These are phyloP conservation scores for Epichloe brachyelytri DNA, from an alignment of 2,329 filamentous ascomycete genomes.

Conservation along the genomic window DNA sequence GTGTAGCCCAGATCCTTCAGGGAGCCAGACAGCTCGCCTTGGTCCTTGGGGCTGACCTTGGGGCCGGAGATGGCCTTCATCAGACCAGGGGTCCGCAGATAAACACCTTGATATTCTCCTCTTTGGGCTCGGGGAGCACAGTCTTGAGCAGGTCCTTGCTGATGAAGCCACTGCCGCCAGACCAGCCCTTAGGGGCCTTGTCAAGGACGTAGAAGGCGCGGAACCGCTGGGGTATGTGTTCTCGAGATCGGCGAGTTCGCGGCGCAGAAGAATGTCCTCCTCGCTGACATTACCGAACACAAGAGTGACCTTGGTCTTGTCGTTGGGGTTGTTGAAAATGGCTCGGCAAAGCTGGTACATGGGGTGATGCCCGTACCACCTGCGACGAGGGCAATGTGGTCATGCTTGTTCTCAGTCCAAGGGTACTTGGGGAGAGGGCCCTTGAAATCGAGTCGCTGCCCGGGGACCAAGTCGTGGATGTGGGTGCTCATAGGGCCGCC, in stretches of 20 bases:
- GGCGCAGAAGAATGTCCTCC: slow-evolving; percentile 83
- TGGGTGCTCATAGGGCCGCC: slow-evolving; percentile 85
- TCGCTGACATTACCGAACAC: slow-evolving; percentile 84
- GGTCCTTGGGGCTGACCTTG: slow-evolving; percentile 87
- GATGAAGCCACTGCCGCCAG: slow-evolving; percentile 65
- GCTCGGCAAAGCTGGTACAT: slow-evolving; percentile 90
- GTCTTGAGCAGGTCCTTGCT: slow-evolving; percentile 90
- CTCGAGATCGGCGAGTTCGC: slow-evolving; percentile 74
- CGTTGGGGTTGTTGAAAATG: slow-evolving; percentile 92
- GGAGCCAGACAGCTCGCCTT: slow-evolving; percentile 75
- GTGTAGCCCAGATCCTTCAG: slow-evolving; percentile 67
- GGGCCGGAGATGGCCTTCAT: slow-evolving; percentile 85
- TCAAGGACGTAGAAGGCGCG: slow-evolving; percentile 88
- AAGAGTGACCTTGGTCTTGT: slow-evolving; percentile 95
- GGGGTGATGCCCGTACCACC: slow-evolving; percentile 91
- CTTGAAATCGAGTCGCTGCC: slow-evolving; percentile 81
- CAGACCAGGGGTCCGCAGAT: slow-evolving; percentile 88
- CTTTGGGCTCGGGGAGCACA: slow-evolving; percentile 83
- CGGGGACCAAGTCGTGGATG: slow-evolving; percentile 69
- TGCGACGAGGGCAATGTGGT: slow-evolving; percentile 77
- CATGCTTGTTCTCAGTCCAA: slow-evolving; percentile 85
- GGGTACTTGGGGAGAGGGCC: slow-evolving; percentile 89
- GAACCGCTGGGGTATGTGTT: slow-evolving; percentile 92
- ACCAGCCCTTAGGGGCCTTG: slow-evolving; percentile 68
- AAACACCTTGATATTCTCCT: slow-evolving; percentile 88